Conservation (phyloP, 2,329 filamentous ascomycete species). For the Knufia fluminis region DNA sequence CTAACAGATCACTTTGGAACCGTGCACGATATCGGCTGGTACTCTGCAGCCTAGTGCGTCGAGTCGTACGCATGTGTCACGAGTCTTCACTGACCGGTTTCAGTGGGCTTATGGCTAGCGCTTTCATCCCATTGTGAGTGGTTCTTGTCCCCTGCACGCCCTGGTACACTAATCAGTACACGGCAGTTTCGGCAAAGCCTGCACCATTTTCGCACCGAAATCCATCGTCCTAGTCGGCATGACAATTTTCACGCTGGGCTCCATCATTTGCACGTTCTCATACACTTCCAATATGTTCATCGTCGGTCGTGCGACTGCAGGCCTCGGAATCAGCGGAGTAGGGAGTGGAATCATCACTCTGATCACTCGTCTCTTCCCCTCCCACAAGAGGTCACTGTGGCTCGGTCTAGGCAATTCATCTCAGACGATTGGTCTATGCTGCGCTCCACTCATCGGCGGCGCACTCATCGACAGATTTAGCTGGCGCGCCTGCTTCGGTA, state of each 20-base stretch:
- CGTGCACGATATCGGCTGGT: conserved; percentile 26
- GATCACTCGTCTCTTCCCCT: conserved; percentile 20
- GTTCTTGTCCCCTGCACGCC: background rate
- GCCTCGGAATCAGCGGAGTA: conserved; percentile 22
- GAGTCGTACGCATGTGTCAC: background rate
- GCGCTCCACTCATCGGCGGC: conserved; percentile 29
- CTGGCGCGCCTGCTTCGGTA: conserved; percentile 33
- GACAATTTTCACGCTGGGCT: conserved; percentile 20
- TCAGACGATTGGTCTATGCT: conserved; percentile 24
- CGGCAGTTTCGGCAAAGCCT: conserved; percentile 20
- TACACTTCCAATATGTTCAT: conserved; percentile 20
- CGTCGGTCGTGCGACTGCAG: conserved; percentile 26
- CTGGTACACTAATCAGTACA: background rate
- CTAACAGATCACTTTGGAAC: conserved; percentile 24
- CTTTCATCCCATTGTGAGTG: conserved; percentile 1
- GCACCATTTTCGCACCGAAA: conserved; percentile 28
- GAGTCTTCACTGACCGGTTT: background rate
- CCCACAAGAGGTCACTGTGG: conserved; percentile 25
- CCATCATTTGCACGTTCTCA: conserved; percentile 19
- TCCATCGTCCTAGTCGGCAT: conserved; percentile 20
- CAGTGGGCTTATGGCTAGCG: conserved; percentile 5
- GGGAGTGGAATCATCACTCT: conserved; percentile 18
- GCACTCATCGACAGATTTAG: conserved; percentile 27
- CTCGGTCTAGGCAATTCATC: conserved; percentile 23
- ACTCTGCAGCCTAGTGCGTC: conserved; percentile 17